phyloP scores from a whole-genome alignment of 495 filamentous ascomycete species.

The Aspergillus conjunctus region DNA sequence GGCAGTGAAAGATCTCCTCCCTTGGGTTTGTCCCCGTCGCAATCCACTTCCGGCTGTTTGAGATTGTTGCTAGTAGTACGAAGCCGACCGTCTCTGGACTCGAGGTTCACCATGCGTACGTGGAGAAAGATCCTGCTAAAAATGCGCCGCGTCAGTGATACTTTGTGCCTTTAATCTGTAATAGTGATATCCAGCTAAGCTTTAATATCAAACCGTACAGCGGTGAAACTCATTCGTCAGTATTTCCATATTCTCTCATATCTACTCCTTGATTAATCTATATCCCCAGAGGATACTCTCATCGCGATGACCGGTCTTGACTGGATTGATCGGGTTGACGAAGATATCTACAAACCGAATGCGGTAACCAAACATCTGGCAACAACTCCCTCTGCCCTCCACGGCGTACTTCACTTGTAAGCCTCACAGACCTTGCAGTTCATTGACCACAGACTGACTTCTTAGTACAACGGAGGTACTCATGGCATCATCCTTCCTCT shows the following conservation, averaged over 20 bases:
- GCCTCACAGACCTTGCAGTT: background rate
- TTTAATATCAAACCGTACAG: background rate
- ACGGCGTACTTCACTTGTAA: conserved; percentile 46
- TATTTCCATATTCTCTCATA: background rate
- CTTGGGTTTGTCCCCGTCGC: conserved; percentile 44
- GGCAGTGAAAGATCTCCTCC: conserved; percentile 13
- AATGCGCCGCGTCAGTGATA: conserved; percentile 26
- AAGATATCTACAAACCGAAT: conserved; percentile 35
- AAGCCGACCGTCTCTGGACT: conserved; percentile 26
- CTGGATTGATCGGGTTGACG: conserved; percentile 33
- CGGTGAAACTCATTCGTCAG: conserved; percentile 2
- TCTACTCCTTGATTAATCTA: background rate
- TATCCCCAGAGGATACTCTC: conserved; percentile 35
- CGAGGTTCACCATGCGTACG: conserved; percentile 28
- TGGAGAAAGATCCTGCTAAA: background rate
- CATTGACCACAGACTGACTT: background rate
- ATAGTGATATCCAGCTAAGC: too few relatives aligned
- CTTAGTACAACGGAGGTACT: conserved; percentile 42
- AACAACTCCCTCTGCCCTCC: conserved; percentile 36
- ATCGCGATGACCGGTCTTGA: conserved; percentile 42
- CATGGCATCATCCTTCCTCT: conserved; percentile 39
- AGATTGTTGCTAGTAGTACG: conserved; percentile 27
- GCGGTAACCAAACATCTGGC: conserved; percentile 39
- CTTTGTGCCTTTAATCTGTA: background rate
- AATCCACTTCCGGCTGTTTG: conserved; percentile 39